phyloP scores from a whole-genome alignment of 2,329 filamentous ascomycete genomes.

The Lasiodiplodia sp. region DNA sequence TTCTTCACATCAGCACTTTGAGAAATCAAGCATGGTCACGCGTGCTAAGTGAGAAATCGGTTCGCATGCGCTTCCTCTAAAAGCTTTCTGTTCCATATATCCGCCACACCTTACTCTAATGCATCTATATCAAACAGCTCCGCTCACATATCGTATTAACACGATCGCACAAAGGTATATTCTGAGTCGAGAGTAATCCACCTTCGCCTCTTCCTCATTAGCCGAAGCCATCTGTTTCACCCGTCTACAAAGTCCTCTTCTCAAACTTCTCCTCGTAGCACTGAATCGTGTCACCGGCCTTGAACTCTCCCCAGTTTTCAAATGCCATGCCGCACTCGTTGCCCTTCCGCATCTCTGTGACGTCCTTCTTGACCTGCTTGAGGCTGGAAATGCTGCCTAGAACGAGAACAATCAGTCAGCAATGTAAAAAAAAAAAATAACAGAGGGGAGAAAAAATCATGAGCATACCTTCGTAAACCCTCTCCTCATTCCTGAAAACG shows the following conservation, averaged over 20 bases:
- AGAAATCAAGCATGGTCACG: no score
- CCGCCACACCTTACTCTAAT: no score
- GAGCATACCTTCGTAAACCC: constrained; percentile 80
- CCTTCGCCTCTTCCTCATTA: not conserved
- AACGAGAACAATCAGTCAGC: constrained; percentile 16
- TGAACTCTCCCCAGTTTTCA: constrained; percentile 77
- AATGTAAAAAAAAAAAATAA: not conserved
- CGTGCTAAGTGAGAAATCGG: no score
- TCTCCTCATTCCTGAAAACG: constrained; percentile 72
- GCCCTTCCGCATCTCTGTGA: constrained; percentile 87
- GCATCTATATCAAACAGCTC: no score
- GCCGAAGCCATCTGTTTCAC: not conserved
- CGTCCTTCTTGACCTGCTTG: constrained; percentile 92
- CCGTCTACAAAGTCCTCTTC: constrained; percentile 63
- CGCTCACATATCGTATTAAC: no score
- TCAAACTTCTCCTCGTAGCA: constrained; percentile 81
- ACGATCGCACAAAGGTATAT: not conserved
- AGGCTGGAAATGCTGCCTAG: constrained; percentile 80
- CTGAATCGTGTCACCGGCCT: constrained; percentile 85
- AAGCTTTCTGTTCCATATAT: no score
- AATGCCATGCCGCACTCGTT: constrained; percentile 93
- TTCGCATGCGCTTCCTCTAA: no score
- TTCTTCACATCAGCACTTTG: no score
- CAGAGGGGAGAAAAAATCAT: constrained; percentile 9
- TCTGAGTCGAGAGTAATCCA: not conserved